A percentile compares a stretch with the other conserved stretches of the same genome.
phyloP scores from a whole-genome alignment of 495 filamentous ascomycete species.

The Penicillium robsamsonii region DNA sequence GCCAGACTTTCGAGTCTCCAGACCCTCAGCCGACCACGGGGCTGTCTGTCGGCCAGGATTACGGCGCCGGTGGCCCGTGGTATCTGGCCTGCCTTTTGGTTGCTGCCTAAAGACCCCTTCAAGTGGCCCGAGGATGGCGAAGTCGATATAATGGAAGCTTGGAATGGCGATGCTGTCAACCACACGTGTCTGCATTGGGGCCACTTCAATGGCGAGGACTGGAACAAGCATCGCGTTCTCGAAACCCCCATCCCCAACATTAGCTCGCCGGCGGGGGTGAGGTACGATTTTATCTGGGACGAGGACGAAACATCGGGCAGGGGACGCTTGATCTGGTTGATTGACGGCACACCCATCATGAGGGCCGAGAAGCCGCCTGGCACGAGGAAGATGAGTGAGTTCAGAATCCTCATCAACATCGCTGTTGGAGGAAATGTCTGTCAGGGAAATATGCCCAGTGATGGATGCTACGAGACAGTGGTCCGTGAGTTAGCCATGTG shows the following conservation, averaged over 20 bases:
- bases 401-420: constrained; percentile 32
- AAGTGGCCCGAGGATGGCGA: constrained; percentile 34
- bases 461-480: constrained; percentile 29
- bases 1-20: constrained; percentile 29
- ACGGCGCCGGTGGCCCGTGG: constrained; percentile 27
- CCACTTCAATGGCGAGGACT: constrained; percentile 29
- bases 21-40: constrained; percentile 26
- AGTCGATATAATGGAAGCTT: constrained; percentile 31
- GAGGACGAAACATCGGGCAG: constrained; percentile 26
- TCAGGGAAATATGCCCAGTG: constrained; percentile 28
- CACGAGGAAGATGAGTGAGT: constrained; percentile 32
- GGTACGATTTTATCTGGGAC: constrained; percentile 32
- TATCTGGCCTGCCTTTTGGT: constrained; percentile 35
- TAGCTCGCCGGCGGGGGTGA: constrained; percentile 24
- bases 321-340: constrained; percentile 29
- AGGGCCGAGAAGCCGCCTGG: constrained; percentile 30
- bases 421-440: constrained; percentile 34
- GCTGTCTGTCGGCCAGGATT: constrained; percentile 31
- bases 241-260: constrained; percentile 29
- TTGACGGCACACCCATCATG: constrained; percentile 29
- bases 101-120: constrained; percentile 35
- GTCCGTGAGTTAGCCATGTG: constrained; percentile 32
- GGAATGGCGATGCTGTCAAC: constrained; percentile 31
- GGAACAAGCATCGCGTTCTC: constrained; percentile 32
- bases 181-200: constrained; percentile 33